Base-by-base conservation (phyloP, 371 early-diverging fungal species). In the Rhizopus sp. region DNA sequence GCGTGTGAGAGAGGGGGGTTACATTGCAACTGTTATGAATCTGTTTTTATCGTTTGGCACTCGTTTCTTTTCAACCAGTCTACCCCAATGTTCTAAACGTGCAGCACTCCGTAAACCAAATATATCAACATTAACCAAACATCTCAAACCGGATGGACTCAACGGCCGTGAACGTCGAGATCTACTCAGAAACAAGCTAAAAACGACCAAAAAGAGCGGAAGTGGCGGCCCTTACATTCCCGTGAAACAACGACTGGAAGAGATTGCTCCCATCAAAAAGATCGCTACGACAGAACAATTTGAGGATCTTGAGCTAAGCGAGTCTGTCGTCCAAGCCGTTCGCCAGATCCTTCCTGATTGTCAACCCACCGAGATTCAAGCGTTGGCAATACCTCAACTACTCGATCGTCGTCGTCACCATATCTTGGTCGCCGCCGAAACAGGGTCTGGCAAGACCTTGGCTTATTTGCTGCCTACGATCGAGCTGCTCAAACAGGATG, bases 371-470 rank as follows among this genome's bases (percentile, higher is more conserved):
- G 90, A 92, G 60, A 94, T 97, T 48, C 98, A 99, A 69, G 88
- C 94, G 1, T 75, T 94, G 51, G 87, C 91, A 6, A 93, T 98
- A 44, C 95, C 95, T 6, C 72, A 84, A 51, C 55, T 92, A 29
- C 69, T 93, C 13, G 72, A 82, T 49, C 64, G 66, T 8, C 72
- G 77, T 15, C 80, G 81, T 31, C 72, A 73, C 3, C 78, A 87
- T 57, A 73, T 89, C 3, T 71, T 99, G 16, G 83, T 90, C 46
- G 97, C 97, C 4, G 95, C 99, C 1, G 93, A 95, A 62, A 99
- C 99, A 0, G 99, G 99, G 15, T 92, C 94, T 1, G 99, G 99
- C n/a, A 99, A 99, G 76, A 99, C 99, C 0, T 80, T 98, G 17
- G 92, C 99, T 3, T 99, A 96, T 66, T 79, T 99, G 37, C 62